phyloP scores from a whole-genome alignment of 345 rosid genomes.

The Salix brachista region DNA sequence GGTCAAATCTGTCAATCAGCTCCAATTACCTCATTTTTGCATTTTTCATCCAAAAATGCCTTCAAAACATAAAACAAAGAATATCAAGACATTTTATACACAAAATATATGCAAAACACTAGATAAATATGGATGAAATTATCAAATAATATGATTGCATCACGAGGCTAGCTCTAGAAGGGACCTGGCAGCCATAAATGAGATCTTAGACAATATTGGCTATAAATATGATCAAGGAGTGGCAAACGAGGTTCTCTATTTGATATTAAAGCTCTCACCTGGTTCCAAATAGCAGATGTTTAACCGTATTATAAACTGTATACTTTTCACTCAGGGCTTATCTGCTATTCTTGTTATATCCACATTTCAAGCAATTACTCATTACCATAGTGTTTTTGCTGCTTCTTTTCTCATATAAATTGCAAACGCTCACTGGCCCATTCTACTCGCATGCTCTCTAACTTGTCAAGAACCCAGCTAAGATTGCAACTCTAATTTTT shows the following conservation, averaged over 20 bases:
- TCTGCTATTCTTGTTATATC: neutral
- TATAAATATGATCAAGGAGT: constrained; percentile 92
- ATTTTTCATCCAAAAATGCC: too few relatives aligned
- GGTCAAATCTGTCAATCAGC: too few relatives aligned
- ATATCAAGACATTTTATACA: too few relatives aligned
- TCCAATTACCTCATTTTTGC: too few relatives aligned
- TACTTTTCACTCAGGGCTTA: neutral
- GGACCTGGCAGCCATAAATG: constrained; percentile 79
- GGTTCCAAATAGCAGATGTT: neutral
- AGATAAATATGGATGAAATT: too few relatives aligned
- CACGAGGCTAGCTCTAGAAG: constrained; percentile 79
- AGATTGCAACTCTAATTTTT: neutral
- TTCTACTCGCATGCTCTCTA: neutral
- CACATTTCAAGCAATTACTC: neutral
- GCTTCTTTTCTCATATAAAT: neutral
- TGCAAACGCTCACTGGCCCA: neutral
- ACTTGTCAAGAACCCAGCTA: neutral
- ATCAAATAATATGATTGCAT: too few relatives aligned
- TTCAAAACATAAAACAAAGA: too few relatives aligned
- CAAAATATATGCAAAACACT: too few relatives aligned
- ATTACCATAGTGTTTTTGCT: neutral
- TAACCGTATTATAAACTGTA: neutral
- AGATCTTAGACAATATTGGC: constrained; percentile 63
- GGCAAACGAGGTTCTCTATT: constrained; percentile 62
- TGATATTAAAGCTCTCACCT: neutral